Evolutionary conservation across 1,139 yeast genomes (phyloP), one percentile per base, ranked within the genome.

Genomic region (Hansenula sp.): DNA sequence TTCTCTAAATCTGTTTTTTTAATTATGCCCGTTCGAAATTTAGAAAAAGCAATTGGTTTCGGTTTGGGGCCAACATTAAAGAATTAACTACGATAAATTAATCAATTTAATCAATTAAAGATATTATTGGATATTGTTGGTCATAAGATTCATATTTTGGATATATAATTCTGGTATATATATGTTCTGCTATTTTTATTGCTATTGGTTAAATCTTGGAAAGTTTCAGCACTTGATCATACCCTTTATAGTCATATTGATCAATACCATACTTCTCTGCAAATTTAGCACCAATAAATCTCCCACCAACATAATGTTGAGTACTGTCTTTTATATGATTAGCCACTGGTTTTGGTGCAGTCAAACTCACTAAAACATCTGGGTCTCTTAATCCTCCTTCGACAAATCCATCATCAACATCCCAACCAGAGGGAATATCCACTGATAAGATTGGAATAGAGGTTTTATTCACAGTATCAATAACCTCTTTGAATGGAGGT

Each of bases 361-460:
- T 90, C 41, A 92, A 66, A 39, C 96, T 85, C 9, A 92, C 79
- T 42, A 92, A 68, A 51, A 79, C 78, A 6, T 73, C 63, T 0
- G 98, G 96, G 10, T 61, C 61, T 24, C 70, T 55, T 16, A 64
- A 55, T 5, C 75, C 71, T 24, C 71, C 73, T 1, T 61, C 58
- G 0, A 60, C 53, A 0, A 95, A 96, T 0, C 98, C 98, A 5
- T 71, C 57, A 56, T 92, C 95, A 6, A 92, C 97, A 57, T 89
- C 94, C 98, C 98, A 92, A 0, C 97, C 96, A 0, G 95, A 84
- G 0, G 98, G 98, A 32, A 90, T 79, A 58, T 92, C 98, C 1
- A 92, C 86, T 0, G 95, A 79, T 0, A 87, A 77, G 3, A 90
- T 75, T 0, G 88, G 89, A 0, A 62, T 52, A 10, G 60, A 51